Base-by-base conservation (phyloP, 2,329 filamentous ascomycete species). In the Aspergillus flavus region DNA sequence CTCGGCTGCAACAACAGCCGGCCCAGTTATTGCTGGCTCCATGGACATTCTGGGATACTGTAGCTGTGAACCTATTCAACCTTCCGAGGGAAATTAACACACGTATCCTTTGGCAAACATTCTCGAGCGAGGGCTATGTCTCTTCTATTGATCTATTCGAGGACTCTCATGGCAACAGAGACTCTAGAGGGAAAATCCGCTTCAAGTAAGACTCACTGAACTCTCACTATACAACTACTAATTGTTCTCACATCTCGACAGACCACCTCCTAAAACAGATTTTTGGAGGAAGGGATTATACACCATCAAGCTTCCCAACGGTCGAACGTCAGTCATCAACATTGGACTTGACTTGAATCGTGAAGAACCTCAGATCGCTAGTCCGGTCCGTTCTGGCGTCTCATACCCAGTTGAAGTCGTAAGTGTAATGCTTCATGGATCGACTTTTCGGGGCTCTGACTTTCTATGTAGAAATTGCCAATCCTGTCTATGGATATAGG, bases 401-500 rank as follows among this genome's bases (percentile, higher is more conserved):
- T 61, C 55, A 6, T 80, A 79, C 64, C 79, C 79, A 2, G 66
- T 72, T 10, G 70, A 73, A 53, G 63, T 78, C 64, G 80, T 81
- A 68, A 69, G 78, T 71, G 34, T 10, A 14, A 16, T 43, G n/a
- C 46, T 46, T 19, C 6, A 14, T 45, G 46, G 53, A 21, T 52
- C 61, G 14, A 59, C 39, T 30, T 55, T 56, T 48, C 14, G 26
- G 16, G 14, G 30, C 4, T 55, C 34, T 55, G 16, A 55, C 52
- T 16, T 43, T 10, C 41, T 7, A 19, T 50, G 1, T 76, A 85
- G 74, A 79, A 72, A 19, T 66, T 88, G 1, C 70, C 74, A 1
- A 79, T 84, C 3, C 69, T 73, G 1, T 79, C 77, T 0, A 70
- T 93, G 1, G 83, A 87, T 21, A 90, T 93, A 68, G 91, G 91